A percentile compares a stretch with the other conserved stretches of the same genome.
Conservation (phyloP, 306 rosid species). For the Delonix regia region DNA sequence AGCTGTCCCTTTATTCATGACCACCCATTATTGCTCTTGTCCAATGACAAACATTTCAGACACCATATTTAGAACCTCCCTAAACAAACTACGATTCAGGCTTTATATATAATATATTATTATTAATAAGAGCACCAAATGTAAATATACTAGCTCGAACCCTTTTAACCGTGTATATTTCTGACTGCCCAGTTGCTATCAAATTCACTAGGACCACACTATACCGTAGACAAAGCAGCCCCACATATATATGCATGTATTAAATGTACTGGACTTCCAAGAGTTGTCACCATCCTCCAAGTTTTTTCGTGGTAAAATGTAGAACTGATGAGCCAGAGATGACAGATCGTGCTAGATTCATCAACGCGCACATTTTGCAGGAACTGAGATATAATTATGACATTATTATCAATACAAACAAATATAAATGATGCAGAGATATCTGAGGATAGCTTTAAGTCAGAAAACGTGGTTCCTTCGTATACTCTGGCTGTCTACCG, state of each 20-base stretch:
- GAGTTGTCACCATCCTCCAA: constrained; percentile 40
- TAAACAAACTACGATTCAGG: neutral
- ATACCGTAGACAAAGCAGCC: neutral
- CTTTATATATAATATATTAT: neutral
- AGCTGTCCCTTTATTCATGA: constrained; percentile 20
- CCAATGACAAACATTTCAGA: constrained; percentile 17
- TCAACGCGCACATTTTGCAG: constrained; percentile 33
- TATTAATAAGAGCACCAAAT: neutral
- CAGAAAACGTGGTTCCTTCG: neutral
- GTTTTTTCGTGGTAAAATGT: neutral
- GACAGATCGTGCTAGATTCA: constrained; percentile 18
- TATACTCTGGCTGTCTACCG: neutral
- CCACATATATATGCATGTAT: neutral
- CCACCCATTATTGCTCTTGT: constrained; percentile 29
- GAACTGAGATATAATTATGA: constrained; percentile 10
- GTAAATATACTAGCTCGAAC: too few species aligned
- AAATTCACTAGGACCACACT: constrained; percentile 15
- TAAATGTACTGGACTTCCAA: constrained; percentile 20
- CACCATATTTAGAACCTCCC: neutral
- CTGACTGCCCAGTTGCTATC: constrained; percentile 6
- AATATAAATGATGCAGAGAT: neutral
- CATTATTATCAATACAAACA: neutral
- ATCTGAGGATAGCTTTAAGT: neutral
- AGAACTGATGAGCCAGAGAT: neutral
- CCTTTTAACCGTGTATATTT: neutral